Percentiles rank a stretch among this genome's conserved stretches.
These are phyloP conservation scores for Dichotomopilus funicola DNA, from an alignment of 2,329 filamentous ascomycete genomes.

Conservation along the genomic window DNA sequence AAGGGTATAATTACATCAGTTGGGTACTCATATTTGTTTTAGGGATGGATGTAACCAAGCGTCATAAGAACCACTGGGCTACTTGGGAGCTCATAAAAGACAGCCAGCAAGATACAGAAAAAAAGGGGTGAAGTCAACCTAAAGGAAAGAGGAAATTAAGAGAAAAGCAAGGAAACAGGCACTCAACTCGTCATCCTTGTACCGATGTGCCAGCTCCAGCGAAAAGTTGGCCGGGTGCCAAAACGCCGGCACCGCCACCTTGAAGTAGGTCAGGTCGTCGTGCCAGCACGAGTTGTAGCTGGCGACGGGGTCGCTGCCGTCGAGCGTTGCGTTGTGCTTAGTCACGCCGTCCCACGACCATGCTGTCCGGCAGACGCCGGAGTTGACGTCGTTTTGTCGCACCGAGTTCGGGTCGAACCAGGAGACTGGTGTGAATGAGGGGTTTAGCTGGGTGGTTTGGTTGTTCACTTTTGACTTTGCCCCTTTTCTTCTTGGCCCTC, in stretches of 20 bases:
- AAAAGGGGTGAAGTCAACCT: no score
- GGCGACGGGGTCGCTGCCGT: conserved; percentile 16
- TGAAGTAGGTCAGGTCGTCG: conserved; percentile 17
- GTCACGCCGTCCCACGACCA: conserved; percentile 25
- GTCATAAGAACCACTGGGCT: no score
- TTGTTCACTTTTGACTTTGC: not conserved
- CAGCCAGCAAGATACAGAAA: no score
- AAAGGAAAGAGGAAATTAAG: no score
- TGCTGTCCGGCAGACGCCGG: conserved; percentile 19
- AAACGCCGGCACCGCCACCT: conserved; percentile 22
- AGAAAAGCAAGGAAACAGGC: no score
- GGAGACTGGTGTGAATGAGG: conserved; percentile 15
- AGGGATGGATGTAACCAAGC: no score
- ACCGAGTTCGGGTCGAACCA: conserved; percentile 29
- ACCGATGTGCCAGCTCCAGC: conserved; percentile 24
- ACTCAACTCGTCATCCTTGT: conserved; percentile 23
- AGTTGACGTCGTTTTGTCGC: conserved; percentile 23
- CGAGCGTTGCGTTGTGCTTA: conserved; percentile 1
- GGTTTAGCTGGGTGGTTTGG: conserved; percentile 1
- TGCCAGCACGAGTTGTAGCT: conserved; percentile 10
- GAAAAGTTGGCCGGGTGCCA: conserved; percentile 22
- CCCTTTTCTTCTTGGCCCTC: not conserved
- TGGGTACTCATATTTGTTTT: no score
- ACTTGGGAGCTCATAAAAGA: no score
- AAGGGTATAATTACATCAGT: not conserved